Conservation (phyloP, 2,329 filamentous ascomycete species). For the Monosporascus sp. region DNA sequence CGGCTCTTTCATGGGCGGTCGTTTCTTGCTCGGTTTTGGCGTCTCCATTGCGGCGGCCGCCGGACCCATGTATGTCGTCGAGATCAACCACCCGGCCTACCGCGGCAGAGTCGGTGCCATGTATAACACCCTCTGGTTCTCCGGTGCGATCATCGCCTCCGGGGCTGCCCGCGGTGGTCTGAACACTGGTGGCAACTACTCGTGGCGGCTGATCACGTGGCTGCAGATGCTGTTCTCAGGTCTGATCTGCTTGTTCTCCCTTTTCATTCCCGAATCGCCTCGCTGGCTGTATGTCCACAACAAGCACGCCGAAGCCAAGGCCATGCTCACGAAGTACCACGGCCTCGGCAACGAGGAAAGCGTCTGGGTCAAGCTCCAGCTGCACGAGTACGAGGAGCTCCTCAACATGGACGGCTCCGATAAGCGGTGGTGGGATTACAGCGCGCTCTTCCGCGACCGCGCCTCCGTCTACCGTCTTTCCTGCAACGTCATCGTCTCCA, state of each 20-base stretch:
- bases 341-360: conserved; percentile 38
- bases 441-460: conserved; percentile 34
- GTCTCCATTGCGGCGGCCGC: conserved; percentile 41
- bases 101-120: conserved; percentile 36
- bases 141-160: conserved; percentile 45
- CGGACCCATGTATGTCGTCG: conserved; percentile 42
- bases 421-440: conserved; percentile 41
- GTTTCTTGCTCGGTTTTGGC: conserved; percentile 57
- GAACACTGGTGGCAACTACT: conserved; percentile 30
- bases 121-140: conserved; percentile 41
- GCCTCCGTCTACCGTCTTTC: conserved; percentile 34
- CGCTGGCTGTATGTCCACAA: conserved; percentile 36
- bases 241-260: conserved; percentile 27
- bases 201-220: conserved; percentile 38
- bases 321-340: conserved; percentile 35
- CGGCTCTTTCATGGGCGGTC: conserved; percentile 47
- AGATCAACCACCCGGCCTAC: conserved; percentile 41
- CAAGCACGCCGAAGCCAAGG: conserved; percentile 29
- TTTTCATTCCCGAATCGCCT: conserved; percentile 36
- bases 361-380: conserved; percentile 39
- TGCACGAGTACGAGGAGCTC: conserved; percentile 34
- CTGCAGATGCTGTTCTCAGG: conserved; percentile 38
- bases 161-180: conserved; percentile 41
- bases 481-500: conserved; percentile 33
- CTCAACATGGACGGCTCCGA: conserved; percentile 35